Evolutionary conservation across 2,329 filamentous ascomycete species (phyloP).

Genomic region (Escovopsis sp.): DNA sequence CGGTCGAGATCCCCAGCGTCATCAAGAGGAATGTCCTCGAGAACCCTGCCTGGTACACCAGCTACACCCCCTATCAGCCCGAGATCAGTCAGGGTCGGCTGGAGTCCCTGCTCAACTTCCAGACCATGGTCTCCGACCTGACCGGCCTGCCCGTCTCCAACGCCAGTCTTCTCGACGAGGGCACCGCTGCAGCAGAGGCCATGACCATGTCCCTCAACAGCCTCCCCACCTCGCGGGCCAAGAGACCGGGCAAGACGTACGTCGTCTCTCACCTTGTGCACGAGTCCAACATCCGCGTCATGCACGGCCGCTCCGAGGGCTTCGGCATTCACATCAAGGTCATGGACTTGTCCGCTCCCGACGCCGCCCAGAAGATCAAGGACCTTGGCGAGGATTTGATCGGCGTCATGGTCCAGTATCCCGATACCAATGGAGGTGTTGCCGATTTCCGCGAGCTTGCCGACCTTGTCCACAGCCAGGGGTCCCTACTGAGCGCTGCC

Average conservation of each 20-base stretch:
- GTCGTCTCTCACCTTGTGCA: conserved; percentile 73
- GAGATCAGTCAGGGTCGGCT: conserved; percentile 93
- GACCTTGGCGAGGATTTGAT: conserved; percentile 67
- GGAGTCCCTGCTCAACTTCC: conserved; percentile 87
- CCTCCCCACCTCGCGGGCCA: conserved; percentile 55
- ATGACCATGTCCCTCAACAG: conserved; percentile 84
- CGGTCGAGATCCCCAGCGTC: conserved; percentile 71
- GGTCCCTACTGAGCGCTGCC: conserved; percentile 69
- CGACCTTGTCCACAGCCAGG: conserved; percentile 60
- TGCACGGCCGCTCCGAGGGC: conserved; percentile 75
- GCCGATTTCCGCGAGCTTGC: conserved; percentile 60
- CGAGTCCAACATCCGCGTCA: conserved; percentile 71
- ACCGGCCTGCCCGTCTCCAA: conserved; percentile 81
- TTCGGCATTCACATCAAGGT: conserved; percentile 71
- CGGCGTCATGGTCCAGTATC: conserved; percentile 89
- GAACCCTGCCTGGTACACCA: conserved; percentile 93
- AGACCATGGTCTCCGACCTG: conserved; percentile 80
- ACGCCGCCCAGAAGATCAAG: conserved; percentile 47
- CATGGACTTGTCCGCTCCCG: conserved; percentile 53
- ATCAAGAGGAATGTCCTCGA: conserved; percentile 89
- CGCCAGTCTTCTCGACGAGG: conserved; percentile 79
- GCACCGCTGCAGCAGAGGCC: conserved; percentile 83
- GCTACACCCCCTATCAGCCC: conserved; percentile 92
- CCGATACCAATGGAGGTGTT: conserved; percentile 72
- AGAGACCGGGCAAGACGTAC: conserved; percentile 62